A percentile compares a stretch with the other conserved stretches of the same genome.
Conservation (phyloP, 1,139 yeast species). For the Chernovozyma sophiae-reginae region DNA sequence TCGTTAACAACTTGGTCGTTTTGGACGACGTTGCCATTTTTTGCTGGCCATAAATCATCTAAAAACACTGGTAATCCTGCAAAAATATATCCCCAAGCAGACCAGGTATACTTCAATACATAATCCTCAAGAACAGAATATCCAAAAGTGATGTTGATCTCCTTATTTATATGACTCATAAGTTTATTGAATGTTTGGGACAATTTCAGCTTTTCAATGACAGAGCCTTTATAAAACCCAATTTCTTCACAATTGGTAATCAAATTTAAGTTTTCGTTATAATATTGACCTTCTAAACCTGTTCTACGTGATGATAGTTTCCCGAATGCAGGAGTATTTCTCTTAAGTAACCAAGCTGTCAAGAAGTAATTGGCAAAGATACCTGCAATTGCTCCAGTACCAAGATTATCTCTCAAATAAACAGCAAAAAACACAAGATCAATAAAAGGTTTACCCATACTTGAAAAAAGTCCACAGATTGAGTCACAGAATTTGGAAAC, state of each 20-base stretch:
- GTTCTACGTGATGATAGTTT: constrained; percentile 69
- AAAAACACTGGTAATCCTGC: constrained; percentile 79
- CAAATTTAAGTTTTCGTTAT: constrained; percentile 79
- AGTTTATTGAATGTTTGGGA: constrained; percentile 55
- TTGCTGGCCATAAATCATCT: constrained; percentile 39
- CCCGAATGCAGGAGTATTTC: constrained; percentile 84
- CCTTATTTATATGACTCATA: constrained; percentile 39
- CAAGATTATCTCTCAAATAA: constrained; percentile 80
- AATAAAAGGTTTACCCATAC: constrained; percentile 86
- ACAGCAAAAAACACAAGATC: constrained; percentile 85
- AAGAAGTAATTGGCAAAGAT: constrained; percentile 75
- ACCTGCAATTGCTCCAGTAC: constrained; percentile 79
- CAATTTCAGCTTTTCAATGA: constrained; percentile 71
- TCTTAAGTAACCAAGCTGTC: constrained; percentile 73
- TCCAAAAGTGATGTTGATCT: constrained; percentile 47
- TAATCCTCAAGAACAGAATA: constrained; percentile 83
- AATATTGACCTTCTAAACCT: constrained; percentile 81
- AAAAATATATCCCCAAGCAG: constrained; percentile 87
- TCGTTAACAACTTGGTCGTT: constrained; percentile 2
- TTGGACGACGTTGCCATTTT: constrained; percentile 8
- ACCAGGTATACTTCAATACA: constrained; percentile 88
- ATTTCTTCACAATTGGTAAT: constrained; percentile 91
- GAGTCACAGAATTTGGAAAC: constrained; percentile 79
- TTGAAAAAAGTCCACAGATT: constrained; percentile 78
- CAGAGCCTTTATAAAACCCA: constrained; percentile 88